Conservation (phyloP, 1,284 basidiomycete genomes). For the Hortiboletus rubellus region DNA sequence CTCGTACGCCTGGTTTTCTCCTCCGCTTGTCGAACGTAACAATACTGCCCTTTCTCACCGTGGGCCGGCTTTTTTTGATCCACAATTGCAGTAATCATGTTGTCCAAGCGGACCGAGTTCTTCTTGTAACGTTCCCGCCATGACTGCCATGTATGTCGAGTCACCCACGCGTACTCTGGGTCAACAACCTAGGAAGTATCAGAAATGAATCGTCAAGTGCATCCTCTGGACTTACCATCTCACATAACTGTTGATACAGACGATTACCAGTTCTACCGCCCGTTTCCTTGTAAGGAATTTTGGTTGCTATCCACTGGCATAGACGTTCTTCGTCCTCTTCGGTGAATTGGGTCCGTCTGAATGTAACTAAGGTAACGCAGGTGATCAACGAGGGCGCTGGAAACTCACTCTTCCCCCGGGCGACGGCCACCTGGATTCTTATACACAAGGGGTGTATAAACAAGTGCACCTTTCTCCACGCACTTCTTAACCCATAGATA, state of each 20-base stretch:
- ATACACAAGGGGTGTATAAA: conserved; percentile 71
- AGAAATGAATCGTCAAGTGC: not conserved
- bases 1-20: conserved; percentile 59
- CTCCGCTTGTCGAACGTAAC: conserved; percentile 69
- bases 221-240: conserved; percentile 39
- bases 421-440: conserved; percentile 79
- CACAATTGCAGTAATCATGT: conserved; percentile 61
- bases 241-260: conserved; percentile 65
- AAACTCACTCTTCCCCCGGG: conserved; percentile 72
- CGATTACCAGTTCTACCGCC: conserved; percentile 77
- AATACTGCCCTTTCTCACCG: conserved; percentile 75
- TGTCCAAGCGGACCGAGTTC: conserved; percentile 64
- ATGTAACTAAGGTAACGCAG: conserved; percentile 1
- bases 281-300: conserved; percentile 76
- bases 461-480: conserved; percentile 60
- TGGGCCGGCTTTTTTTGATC: conserved; percentile 61
- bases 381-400: not conserved
- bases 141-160: conserved; percentile 82
- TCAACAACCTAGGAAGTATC: conserved; percentile 44
- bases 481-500: conserved; percentile 80
- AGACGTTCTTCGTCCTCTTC: conserved; percentile 70
- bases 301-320: conserved; percentile 73
- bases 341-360: conserved; percentile 72
- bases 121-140: conserved; percentile 87
- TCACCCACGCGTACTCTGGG: conserved; percentile 74